Evolutionary conservation across 2,329 filamentous ascomycete genomes (phyloP).

Genomic region (Dothistroma pini): DNA sequence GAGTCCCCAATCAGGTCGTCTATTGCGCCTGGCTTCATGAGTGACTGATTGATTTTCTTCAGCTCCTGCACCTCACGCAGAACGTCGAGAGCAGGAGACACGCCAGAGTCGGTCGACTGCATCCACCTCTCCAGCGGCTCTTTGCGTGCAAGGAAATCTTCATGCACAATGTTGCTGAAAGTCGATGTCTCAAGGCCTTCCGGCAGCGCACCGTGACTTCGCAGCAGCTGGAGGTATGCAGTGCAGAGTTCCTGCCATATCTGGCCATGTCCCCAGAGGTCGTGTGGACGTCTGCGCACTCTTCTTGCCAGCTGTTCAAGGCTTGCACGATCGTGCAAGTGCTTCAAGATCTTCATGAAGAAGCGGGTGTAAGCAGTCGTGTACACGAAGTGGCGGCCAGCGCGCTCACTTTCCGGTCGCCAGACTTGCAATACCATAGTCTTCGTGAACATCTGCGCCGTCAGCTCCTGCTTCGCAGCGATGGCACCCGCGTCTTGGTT

Average conservation of each 20-base stretch:
- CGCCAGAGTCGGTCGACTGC: slow-evolving; percentile 46
- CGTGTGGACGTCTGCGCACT: slow-evolving; percentile 75
- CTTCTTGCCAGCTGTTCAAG: slow-evolving; percentile 75
- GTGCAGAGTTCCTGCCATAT: slow-evolving; percentile 61
- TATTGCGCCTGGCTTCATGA: slow-evolving; percentile 81
- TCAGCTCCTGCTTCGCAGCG: slow-evolving; percentile 72
- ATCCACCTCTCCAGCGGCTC: slow-evolving; percentile 59
- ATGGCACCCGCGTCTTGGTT: slow-evolving; percentile 44
- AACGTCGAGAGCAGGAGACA: slow-evolving; percentile 54
- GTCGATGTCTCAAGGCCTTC: slow-evolving; percentile 61
- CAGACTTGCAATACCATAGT: slow-evolving; percentile 93
- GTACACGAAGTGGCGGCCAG: slow-evolving; percentile 87
- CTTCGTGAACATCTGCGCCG: slow-evolving; percentile 84
- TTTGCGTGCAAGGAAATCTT: slow-evolving; percentile 61
- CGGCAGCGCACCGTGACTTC: slow-evolving; percentile 53
- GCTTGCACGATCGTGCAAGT: slow-evolving; percentile 69
- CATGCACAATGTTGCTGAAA: slow-evolving; percentile 61
- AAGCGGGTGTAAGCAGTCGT: slow-evolving; percentile 83
- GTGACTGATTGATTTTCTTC: slow-evolving; percentile 75
- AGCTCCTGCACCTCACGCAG: slow-evolving; percentile 65
- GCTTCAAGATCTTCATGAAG: slow-evolving; percentile 69
- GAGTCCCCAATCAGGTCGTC: slow-evolving; percentile 93
- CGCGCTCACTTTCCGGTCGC: slow-evolving; percentile 82
- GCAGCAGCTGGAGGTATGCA: slow-evolving; percentile 57
- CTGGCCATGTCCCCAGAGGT: slow-evolving; percentile 62